Conservation (phyloP, 495 filamentous ascomycete species). For the Bacidia rubella region DNA sequence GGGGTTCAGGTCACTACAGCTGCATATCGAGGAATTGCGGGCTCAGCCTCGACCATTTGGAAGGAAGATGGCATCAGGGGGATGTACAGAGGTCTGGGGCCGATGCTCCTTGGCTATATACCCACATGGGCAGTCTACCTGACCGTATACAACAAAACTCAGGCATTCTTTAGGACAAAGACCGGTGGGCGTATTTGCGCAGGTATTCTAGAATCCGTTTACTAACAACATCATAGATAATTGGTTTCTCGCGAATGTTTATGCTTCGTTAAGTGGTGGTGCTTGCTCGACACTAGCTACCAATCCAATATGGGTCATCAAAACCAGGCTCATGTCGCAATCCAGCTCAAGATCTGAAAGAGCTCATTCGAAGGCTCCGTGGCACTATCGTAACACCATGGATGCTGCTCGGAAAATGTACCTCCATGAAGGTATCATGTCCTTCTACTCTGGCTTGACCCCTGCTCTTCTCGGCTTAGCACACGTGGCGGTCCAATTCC, state of each 20-base stretch:
- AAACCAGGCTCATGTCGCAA: constrained; percentile 94
- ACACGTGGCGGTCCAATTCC: constrained; percentile 96
- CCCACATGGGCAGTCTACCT: constrained; percentile 98
- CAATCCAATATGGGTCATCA: constrained; percentile 99
- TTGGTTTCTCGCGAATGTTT: constrained; percentile 47
- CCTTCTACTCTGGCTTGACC: constrained; percentile 91
- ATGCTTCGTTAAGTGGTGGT: constrained; percentile 78
- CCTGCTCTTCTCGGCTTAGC: constrained; percentile 85
- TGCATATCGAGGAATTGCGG: constrained; percentile 72
- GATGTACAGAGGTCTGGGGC: constrained; percentile 85
- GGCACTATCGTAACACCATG: constrained; percentile 76
- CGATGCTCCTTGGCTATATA: constrained; percentile 87
- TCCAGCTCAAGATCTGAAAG: constrained; percentile 35
- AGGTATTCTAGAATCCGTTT: not conserved
- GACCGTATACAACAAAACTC: constrained; percentile 82
- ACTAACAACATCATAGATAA: constrained; percentile 28
- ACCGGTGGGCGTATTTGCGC: constrained; percentile 39
- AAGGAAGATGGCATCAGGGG: constrained; percentile 75
- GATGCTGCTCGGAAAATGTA: constrained; percentile 97
- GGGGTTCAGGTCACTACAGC: constrained; percentile 32
- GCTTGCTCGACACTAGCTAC: constrained; percentile 86
- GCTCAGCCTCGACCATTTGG: constrained; percentile 76
- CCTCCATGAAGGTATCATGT: constrained; percentile 64
- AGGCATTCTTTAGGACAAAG: constrained; percentile 52
- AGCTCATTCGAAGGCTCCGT: constrained; percentile 53